Evolutionary conservation across 1,284 basidiomycete genomes (phyloP), one percentile per base, ranked within the genome.

Genomic region (Cryptococcus neoformans): DNA sequence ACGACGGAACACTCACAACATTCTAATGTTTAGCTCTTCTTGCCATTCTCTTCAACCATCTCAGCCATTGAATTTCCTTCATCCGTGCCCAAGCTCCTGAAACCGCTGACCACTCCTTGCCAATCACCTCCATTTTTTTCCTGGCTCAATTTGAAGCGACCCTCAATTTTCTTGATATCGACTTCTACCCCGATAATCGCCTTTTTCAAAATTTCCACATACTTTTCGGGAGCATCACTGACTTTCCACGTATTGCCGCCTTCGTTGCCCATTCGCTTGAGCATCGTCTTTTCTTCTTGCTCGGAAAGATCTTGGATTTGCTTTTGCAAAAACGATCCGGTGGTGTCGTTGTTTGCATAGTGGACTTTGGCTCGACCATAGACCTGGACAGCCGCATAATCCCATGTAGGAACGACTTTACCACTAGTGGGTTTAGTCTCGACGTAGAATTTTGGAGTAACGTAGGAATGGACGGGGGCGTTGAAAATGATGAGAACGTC

Each of bases 171-270:
- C 4, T 56, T 68, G 14, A 80, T 66, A 21, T 58, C 60, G 36
- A 80, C 74, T 59, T 80, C 77, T 7, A 80, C 37, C 1, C 78
- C 79, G 3, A 79, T 65, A 34, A 80, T 80, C 0, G 68, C 77
- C 61, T 73, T 76, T 56, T 78, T 72, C 28, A 79, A 53, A 6
- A 74, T 12, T n/a, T 69, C 63, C n/a, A 75, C 66, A 59, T 80
- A 80, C 8, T 45, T 55, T 16, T 63, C 59, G 0, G 79, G 79
- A 4, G 79, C 77, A 54, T 79, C 76, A 0, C 53, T 44, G 0
- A 79, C 72, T 52, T 72, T 70, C 79, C 79, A 80, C 2, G 54
- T 37, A 35, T 44, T 42, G 48, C 44, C 72, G 1, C 51, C 39
- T 2, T 70, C 65, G 50, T 65, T 69, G 69, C 75, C 76, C 17